Percentiles rank a stretch among this genome's conserved stretches.
These are phyloP conservation scores for Xylaria scruposa DNA, from an alignment of 495 filamentous ascomycete species.

Conservation along the genomic window DNA sequence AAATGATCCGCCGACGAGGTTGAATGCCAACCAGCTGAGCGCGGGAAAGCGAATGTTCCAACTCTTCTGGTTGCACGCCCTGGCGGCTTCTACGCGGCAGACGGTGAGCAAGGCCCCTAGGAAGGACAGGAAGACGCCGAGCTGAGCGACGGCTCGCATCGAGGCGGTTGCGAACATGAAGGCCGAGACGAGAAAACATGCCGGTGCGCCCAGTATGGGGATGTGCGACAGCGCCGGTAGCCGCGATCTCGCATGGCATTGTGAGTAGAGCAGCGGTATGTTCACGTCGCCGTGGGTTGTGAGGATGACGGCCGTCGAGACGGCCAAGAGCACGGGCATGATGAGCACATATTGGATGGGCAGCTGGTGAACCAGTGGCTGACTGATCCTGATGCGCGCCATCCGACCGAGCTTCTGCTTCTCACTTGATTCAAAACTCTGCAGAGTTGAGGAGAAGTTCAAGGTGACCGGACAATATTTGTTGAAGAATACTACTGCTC, in stretches of 20 bases:
- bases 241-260: slow-evolving; percentile 49
- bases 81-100: slow-evolving; percentile 46
- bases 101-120: slow-evolving; percentile 46
- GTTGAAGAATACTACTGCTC: background rate
- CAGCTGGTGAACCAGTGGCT: slow-evolving; percentile 36
- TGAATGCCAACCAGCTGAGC: slow-evolving; percentile 47
- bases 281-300: slow-evolving; percentile 45
- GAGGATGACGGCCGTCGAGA: slow-evolving; percentile 38
- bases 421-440: no score
- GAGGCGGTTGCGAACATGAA: slow-evolving; percentile 42
- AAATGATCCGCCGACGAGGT: slow-evolving; percentile 48
- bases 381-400: slow-evolving; percentile 14
- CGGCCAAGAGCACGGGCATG: slow-evolving; percentile 40
- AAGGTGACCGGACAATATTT: background rate
- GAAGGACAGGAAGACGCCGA: slow-evolving; percentile 41
- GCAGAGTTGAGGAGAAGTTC: background rate
- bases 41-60: slow-evolving; percentile 46
- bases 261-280: slow-evolving; percentile 49
- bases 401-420: background rate
- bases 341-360: slow-evolving; percentile 41
- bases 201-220: slow-evolving; percentile 44
- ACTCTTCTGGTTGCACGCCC: slow-evolving; percentile 44
- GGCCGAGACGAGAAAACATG: slow-evolving; percentile 50
- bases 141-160: slow-evolving; percentile 33
- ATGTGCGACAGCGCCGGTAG: slow-evolving; percentile 42